phyloP scores from a whole-genome alignment of 2,329 filamentous ascomycete genomes.

The Sclerotinia borealis region DNA sequence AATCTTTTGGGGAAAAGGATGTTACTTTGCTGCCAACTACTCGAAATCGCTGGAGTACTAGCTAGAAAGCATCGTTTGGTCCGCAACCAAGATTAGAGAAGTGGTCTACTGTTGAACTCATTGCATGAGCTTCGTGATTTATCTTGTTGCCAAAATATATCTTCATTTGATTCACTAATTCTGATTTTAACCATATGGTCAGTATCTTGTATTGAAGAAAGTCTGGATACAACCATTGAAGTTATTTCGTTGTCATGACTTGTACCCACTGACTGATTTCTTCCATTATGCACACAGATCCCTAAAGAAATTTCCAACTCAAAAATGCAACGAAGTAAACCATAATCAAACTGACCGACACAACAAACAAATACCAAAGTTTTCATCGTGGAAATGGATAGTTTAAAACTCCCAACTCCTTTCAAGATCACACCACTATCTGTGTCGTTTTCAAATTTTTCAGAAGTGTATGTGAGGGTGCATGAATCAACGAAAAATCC shows the following conservation, averaged over 20 bases:
- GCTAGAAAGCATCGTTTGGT: background rate
- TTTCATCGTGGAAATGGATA: background rate
- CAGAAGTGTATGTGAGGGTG: background rate
- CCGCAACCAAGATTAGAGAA: background rate
- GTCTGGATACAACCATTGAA: background rate
- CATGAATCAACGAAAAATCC: background rate
- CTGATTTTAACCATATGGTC: background rate
- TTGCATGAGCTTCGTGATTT: background rate
- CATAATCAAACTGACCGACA: background rate
- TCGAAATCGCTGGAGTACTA: background rate
- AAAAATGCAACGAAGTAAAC: background rate
- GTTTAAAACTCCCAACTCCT: background rate
- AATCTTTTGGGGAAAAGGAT: background rate
- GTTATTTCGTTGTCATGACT: background rate
- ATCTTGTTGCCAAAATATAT: background rate
- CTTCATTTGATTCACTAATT: background rate
- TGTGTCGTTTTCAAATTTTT: background rate
- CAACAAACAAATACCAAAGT: background rate
- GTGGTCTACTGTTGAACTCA: background rate
- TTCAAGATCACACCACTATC: background rate
- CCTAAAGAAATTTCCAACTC: background rate
- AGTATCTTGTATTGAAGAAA: background rate
- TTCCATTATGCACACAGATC: background rate
- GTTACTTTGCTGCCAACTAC: background rate
- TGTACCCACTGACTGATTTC: background rate